phyloP scores from a whole-genome alignment of 2,329 filamentous ascomycete genomes.

The Fusarium sp. region DNA sequence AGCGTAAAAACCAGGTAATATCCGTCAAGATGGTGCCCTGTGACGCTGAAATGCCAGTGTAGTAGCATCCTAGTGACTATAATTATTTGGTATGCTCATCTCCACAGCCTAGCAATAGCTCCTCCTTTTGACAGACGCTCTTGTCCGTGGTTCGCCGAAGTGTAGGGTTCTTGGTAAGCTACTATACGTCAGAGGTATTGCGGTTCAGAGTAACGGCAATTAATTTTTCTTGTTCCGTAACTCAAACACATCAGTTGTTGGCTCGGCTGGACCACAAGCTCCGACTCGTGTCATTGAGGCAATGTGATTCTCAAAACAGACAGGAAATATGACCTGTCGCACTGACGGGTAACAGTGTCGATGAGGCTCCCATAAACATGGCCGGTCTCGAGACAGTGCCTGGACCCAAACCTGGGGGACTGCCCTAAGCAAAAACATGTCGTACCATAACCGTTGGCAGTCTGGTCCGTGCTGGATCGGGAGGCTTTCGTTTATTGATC shows the following conservation, averaged over 20 bases:
- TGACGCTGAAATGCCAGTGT: neutral
- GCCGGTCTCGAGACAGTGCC: neutral
- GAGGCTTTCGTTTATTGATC: slow-evolving; percentile 11
- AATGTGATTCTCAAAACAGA: neutral
- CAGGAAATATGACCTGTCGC: neutral
- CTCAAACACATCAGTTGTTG: neutral
- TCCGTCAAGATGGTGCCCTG: neutral
- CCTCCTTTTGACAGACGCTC: neutral
- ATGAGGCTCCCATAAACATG: neutral
- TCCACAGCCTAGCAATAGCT: neutral
- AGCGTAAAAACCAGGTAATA: slow-evolving; percentile 8
- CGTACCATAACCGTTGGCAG: neutral
- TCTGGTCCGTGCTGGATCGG: neutral
- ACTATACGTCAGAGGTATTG: neutral
- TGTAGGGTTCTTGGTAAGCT: neutral
- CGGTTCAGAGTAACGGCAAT: neutral
- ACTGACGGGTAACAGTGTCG: neutral
- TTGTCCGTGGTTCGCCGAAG: neutral
- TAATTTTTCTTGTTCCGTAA: neutral
- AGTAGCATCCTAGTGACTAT: neutral
- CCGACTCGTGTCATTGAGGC: neutral
- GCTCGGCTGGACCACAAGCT: slow-evolving; percentile 20
- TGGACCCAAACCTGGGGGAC: neutral
- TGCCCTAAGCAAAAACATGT: neutral
- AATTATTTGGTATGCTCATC: neutral